A percentile compares a stretch with the other conserved stretches of the same genome.
Evolutionary conservation across 2,329 filamentous ascomycete species (phyloP).

Genomic region (Ambrosiella xylebori): DNA sequence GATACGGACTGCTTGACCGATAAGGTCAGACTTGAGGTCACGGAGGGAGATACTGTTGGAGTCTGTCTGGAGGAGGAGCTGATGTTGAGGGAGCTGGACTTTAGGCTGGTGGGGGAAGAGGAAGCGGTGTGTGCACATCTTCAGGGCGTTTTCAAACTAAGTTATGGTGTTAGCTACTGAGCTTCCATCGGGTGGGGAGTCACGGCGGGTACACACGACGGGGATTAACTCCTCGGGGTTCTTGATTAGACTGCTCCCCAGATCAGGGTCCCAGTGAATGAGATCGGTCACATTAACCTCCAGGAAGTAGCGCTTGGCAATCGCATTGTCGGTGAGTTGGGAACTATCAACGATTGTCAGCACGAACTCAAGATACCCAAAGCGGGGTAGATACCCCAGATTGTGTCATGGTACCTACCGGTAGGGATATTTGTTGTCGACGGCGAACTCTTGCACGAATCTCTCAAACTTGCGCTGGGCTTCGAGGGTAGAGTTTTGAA

Average conservation of each 20-base stretch:
- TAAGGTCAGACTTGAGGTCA: slow-evolving; percentile 80
- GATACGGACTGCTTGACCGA: slow-evolving; percentile 87
- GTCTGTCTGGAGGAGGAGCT: slow-evolving; percentile 84
- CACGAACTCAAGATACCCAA: no score
- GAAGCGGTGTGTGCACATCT: slow-evolving; percentile 82
- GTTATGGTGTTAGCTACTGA: not conserved
- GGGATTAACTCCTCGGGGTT: slow-evolving; percentile 89
- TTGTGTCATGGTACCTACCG: slow-evolving; percentile 4
- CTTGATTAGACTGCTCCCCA: slow-evolving; percentile 75
- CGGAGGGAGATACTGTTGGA: slow-evolving; percentile 85
- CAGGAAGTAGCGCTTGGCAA: slow-evolving; percentile 87
- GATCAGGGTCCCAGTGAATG: slow-evolving; percentile 89
- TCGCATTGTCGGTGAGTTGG: slow-evolving; percentile 84
- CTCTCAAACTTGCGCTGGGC: slow-evolving; percentile 67
- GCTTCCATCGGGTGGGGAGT: slow-evolving; percentile 8
- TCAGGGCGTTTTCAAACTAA: slow-evolving; percentile 80
- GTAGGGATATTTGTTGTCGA: slow-evolving; percentile 9
- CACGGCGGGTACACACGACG: slow-evolving; percentile 39
- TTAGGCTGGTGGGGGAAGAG: slow-evolving; percentile 61
- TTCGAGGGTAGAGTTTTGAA: slow-evolving; percentile 47
- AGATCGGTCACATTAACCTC: slow-evolving; percentile 91
- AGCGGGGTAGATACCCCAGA: not conserved
- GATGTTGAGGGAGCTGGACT: slow-evolving; percentile 67
- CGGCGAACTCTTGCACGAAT: slow-evolving; percentile 34
- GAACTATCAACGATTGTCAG: slow-evolving; percentile 40